A percentile compares a stretch with the other conserved stretches of the same genome.
phyloP scores from a whole-genome alignment of 495 filamentous ascomycete species.

The Penicillium canariense region DNA sequence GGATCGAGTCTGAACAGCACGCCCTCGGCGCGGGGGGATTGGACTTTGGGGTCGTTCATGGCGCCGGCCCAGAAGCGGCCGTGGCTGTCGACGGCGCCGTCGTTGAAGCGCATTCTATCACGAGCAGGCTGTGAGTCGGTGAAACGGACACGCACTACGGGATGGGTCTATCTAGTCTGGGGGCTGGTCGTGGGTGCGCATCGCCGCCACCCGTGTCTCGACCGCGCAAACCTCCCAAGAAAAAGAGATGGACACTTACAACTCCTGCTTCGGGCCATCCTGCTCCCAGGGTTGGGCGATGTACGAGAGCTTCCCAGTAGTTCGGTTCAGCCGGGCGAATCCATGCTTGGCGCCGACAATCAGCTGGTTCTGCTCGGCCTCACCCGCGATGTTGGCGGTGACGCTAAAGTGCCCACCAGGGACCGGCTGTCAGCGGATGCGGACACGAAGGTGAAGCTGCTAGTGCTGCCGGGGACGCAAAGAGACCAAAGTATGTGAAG shows the following conservation, averaged over 20 bases:
- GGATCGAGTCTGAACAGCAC: slow-evolving; percentile 63
- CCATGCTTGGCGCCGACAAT: slow-evolving; percentile 80
- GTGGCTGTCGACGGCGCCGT: slow-evolving; percentile 75
- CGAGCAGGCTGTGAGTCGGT: slow-evolving; percentile 7
- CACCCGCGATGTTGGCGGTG: slow-evolving; percentile 72
- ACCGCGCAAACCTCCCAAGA: too few relatives aligned
- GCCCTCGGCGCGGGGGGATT: slow-evolving; percentile 42
- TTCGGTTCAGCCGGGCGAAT: slow-evolving; percentile 69
- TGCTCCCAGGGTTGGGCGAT: slow-evolving; percentile 58
- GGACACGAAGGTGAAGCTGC: too few relatives aligned
- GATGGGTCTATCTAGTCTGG: too few relatives aligned
- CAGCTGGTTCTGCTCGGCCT: slow-evolving; percentile 59
- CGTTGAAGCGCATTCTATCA: slow-evolving; percentile 65
- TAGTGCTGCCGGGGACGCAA: too few relatives aligned
- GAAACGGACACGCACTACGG: background rate
- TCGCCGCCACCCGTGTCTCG: background rate
- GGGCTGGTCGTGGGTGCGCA: background rate
- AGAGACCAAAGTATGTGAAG: too few relatives aligned
- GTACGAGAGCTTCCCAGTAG: slow-evolving; percentile 60
- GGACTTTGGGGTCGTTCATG: slow-evolving; percentile 70
- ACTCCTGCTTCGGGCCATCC: background rate
- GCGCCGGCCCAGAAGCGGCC: slow-evolving; percentile 87
- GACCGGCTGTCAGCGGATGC: too few relatives aligned
- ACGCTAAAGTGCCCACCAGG: slow-evolving; percentile 50
- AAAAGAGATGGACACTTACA: too few relatives aligned